Percentiles rank a stretch among this genome's conserved stretches.
Conservation (phyloP, 1,284 basidiomycete genomes). For the Mycena sp. region DNA sequence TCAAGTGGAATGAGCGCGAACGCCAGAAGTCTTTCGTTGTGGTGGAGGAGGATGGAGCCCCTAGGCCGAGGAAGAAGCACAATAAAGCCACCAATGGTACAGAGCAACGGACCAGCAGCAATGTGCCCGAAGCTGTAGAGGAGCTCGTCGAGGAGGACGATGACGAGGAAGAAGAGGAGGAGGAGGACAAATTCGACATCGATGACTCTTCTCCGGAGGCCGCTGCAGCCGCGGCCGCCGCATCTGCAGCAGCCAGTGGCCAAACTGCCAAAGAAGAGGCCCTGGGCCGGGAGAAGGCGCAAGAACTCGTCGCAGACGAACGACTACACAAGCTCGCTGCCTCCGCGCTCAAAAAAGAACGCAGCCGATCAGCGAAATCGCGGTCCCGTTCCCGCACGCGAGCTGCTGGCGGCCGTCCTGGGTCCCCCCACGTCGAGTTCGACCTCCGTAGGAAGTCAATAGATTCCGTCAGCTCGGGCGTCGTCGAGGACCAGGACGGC, state of each 20-base stretch:
- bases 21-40: conserved; percentile 97
- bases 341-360: conserved; percentile 48
- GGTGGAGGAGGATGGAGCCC: conserved; percentile 84
- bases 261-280: conserved; percentile 39
- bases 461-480: conserved; percentile 22
- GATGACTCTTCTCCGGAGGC: conserved; percentile 82
- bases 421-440: conserved; percentile 66
- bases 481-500: conserved; percentile 52
- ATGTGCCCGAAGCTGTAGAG: conserved; percentile 43
- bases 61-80: conserved; percentile 54
- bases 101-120: conserved; percentile 31
- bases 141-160: conserved; percentile 56
- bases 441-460: conserved; percentile 40
- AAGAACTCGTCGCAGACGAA: conserved; percentile 45
- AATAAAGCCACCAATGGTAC: conserved; percentile 42
- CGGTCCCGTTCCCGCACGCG: conserved; percentile 49
- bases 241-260: conserved; percentile 35
- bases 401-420: conserved; percentile 43
- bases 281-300: conserved; percentile 43
- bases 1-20: conserved; percentile 98
- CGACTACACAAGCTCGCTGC: conserved; percentile 45
- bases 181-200: conserved; percentile 90
- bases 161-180: conserved; percentile 62
- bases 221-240: conserved; percentile 45
- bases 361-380: conserved; percentile 51